Evolutionary conservation across 2,329 filamentous ascomycete species (phyloP).

Genomic region (Xenosphaeropsis pyriputrescens): DNA sequence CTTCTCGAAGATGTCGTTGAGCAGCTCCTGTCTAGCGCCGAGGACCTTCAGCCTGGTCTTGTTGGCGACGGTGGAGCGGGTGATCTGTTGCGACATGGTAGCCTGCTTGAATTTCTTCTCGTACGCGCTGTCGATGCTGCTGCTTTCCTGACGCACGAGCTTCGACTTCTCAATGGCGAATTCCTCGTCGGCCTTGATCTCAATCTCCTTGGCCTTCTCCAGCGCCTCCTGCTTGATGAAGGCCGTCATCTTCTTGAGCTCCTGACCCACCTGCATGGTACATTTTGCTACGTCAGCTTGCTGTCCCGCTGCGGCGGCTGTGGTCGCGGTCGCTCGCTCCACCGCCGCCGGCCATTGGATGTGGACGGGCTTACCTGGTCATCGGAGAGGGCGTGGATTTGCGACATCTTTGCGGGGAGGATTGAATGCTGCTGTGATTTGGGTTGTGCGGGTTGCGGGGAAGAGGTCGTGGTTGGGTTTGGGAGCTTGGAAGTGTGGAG

Average conservation of each 20-base stretch:
- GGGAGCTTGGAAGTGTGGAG: constrained; percentile 1
- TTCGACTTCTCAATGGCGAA: constrained; percentile 99
- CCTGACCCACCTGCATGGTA: constrained; percentile 71
- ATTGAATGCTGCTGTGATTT: constrained; percentile 5
- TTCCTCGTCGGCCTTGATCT: constrained; percentile 97
- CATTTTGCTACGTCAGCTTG: constrained; percentile 3
- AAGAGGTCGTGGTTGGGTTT: constrained; percentile 2
- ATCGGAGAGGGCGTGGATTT: constrained; percentile 89
- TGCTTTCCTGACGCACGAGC: constrained; percentile 89
- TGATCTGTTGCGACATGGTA: constrained; percentile 97
- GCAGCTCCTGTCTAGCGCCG: constrained; percentile 72
- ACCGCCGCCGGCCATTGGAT: neutral
- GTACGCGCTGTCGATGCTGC: constrained; percentile 82
- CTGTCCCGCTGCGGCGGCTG: neutral
- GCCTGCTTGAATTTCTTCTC: constrained; percentile 99
- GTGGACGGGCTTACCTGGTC: constrained; percentile 56
- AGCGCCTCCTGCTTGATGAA: constrained; percentile 98
- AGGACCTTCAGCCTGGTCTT: constrained; percentile 88
- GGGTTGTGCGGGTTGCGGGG: constrained; percentile 3
- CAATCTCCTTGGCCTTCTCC: constrained; percentile 94
- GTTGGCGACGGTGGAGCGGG: constrained; percentile 88
- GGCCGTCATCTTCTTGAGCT: constrained; percentile 99
- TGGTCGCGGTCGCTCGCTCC: neutral
- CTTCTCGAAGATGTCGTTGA: constrained; percentile 78
- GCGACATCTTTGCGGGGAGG: constrained; percentile 72